These are phyloP conservation scores for Cantharellus anzutake DNA, from an alignment of 768 basidiomycete genomes.

Conservation along the genomic window DNA sequence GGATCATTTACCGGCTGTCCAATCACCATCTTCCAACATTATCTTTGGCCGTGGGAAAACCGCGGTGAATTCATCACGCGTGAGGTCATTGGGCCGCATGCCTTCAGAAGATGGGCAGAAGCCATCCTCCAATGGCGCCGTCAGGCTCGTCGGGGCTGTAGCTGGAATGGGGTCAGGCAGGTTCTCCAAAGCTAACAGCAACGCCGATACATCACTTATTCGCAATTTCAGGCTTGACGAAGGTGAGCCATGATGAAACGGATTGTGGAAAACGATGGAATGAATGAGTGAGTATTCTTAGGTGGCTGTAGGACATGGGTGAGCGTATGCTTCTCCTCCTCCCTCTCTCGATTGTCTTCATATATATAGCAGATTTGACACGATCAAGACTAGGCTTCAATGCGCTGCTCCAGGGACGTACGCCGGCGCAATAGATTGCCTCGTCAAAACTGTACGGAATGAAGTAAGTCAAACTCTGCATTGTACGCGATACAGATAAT, in stretches of 20 bases:
- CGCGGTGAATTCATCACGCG: too few relatives aligned
- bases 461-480: constrained; percentile 26
- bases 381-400: constrained; percentile 54
- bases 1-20: too few relatives aligned
- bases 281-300: constrained; percentile 11
- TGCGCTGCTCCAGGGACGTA: constrained; percentile 48
- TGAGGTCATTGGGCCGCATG: too few relatives aligned
- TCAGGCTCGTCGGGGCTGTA: constrained; percentile 4
- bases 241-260: not conserved
- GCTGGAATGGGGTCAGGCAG: constrained; percentile 10
- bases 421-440: constrained; percentile 38
- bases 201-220: not conserved
- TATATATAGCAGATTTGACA: constrained; percentile 34
- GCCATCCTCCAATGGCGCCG: not conserved
- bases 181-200: not conserved
- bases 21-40: too few relatives aligned
- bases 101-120: too few relatives aligned
- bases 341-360: too few relatives aligned
- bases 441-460: constrained; percentile 35
- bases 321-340: constrained; percentile 3
- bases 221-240: constrained; percentile 7
- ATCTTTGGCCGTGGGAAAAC: too few relatives aligned
- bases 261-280: too few relatives aligned
- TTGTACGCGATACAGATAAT: not conserved
- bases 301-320: constrained; percentile 60